phyloP scores from a whole-genome alignment of 1,284 basidiomycete species.

The Cryptococcus neoformans region DNA sequence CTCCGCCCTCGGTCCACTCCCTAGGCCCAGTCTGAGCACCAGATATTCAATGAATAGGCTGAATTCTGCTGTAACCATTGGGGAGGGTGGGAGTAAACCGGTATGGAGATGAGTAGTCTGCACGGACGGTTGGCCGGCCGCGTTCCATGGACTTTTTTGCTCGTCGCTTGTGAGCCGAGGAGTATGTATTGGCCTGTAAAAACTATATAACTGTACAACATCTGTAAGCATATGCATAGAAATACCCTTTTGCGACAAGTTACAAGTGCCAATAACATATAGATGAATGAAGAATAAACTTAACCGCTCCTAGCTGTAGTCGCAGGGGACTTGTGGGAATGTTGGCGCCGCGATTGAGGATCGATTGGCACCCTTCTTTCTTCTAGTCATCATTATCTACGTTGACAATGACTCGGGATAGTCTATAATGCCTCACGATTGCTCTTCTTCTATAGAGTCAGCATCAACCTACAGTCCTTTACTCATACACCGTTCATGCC shows the following conservation, averaged over 20 bases:
- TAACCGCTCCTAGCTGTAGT: not conserved
- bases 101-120: constrained; percentile 4
- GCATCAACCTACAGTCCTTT: not conserved
- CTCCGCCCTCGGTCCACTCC: not conserved
- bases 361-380: not conserved
- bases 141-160: not conserved
- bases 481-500: not conserved
- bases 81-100: constrained; percentile 5
- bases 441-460: constrained; percentile 1
- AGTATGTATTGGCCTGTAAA: not conserved
- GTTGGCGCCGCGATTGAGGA: not conserved
- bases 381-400: not conserved
- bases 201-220: not conserved
- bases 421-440: not conserved
- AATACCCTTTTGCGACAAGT: not conserved
- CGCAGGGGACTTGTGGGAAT: not conserved
- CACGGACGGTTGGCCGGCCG: no score
- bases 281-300: no score
- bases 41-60: constrained; percentile 7
- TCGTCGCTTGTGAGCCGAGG: no score
- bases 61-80: not conserved
- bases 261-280: no score
- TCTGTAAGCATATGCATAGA: not conserved
- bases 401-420: not conserved
- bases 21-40: not conserved